These are phyloP conservation scores for Hypseocharis bilobata DNA, from an alignment of 441 rosid genomes.

Conservation along the genomic window DNA sequence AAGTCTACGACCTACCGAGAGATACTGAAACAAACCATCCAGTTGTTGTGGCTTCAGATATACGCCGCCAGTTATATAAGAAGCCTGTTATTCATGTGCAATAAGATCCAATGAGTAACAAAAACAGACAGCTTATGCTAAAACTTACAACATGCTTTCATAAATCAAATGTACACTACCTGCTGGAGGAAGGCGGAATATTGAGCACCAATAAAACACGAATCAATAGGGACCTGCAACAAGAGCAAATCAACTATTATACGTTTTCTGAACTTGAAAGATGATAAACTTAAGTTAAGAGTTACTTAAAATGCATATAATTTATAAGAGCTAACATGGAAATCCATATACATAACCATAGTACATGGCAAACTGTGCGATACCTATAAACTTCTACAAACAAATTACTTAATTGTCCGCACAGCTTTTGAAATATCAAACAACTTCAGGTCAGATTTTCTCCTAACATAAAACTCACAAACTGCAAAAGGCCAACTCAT, in stretches of 20 bases:
- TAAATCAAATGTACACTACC: constrained; percentile 31
- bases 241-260: constrained; percentile 1
- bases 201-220: constrained; percentile 71
- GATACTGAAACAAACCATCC: constrained; percentile 81
- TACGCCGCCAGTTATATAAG: constrained; percentile 81
- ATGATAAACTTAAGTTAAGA: neutral
- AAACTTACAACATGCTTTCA: constrained; percentile 4
- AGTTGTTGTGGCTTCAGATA: constrained; percentile 77
- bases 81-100: constrained; percentile 51
- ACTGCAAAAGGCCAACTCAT: neutral
- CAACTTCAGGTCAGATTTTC: neutral
- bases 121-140: constrained; percentile 10
- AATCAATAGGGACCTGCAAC: constrained; percentile 81
- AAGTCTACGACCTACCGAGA: constrained; percentile 43
- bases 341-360: neutral
- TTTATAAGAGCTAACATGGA: neutral
- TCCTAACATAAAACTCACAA: neutral
- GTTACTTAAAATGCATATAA: neutral
- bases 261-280: neutral
- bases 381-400: no score
- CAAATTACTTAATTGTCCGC: no score
- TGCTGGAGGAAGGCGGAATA: constrained; percentile 93
- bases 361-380: neutral
- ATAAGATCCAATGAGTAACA: constrained; percentile 20
- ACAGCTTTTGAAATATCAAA: neutral